phyloP scores from a whole-genome alignment of 164 flowering plant species.

The Macadamia tetraphylla region DNA sequence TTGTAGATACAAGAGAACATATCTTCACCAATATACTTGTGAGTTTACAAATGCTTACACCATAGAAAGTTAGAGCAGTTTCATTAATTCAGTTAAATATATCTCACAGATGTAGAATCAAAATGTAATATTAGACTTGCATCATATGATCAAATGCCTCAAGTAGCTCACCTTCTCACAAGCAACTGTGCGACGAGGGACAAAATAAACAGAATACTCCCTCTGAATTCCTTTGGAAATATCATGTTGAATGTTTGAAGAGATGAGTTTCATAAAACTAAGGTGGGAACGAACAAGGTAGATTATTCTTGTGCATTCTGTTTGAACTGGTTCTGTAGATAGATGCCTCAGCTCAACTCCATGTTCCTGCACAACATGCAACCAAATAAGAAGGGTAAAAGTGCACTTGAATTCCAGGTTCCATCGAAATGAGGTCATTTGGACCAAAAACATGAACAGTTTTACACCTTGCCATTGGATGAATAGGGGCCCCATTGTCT shows the following conservation, averaged over 20 bases:
- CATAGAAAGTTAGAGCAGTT: no score
- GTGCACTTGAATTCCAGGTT: no score
- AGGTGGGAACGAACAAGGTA: slow-evolving; percentile 70
- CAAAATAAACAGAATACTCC: slow-evolving; percentile 79
- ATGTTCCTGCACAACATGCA: slow-evolving; percentile 50
- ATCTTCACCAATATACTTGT: no score
- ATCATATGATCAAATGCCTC: background rate
- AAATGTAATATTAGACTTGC: background rate
- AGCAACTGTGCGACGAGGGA: slow-evolving; percentile 83
- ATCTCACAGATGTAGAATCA: no score
- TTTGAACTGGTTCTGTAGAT: slow-evolving; percentile 62
- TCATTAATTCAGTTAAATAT: no score
- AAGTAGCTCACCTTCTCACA: slow-evolving; percentile 72
- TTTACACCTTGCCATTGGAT: no score
- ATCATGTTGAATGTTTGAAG: slow-evolving; percentile 59
- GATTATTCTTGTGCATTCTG: slow-evolving; percentile 69
- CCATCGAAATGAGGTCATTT: no score
- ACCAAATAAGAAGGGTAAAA: background rate
- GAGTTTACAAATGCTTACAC: no score
- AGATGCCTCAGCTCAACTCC: slow-evolving; percentile 76
- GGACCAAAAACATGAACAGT: no score
- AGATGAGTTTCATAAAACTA: slow-evolving; percentile 56
- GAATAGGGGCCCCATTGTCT: no score
- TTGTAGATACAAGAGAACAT: no score
- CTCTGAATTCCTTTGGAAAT: slow-evolving; percentile 68